Conservation (phyloP, 208 protist species). For the Crithidia expoeki region DNA sequence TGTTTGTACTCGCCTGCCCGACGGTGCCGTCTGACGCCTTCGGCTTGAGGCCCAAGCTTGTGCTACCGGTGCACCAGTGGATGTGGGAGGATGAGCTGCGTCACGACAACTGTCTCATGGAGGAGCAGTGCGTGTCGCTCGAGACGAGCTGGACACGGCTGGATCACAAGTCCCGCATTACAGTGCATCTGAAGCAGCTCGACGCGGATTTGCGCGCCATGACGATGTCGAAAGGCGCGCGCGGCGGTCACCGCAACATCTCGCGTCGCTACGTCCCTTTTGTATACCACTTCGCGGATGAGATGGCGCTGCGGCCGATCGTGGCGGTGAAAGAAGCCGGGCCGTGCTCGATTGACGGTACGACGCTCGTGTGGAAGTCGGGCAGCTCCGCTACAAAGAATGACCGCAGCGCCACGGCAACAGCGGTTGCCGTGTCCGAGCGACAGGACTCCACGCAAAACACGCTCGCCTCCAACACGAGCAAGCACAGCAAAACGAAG, state of each 20-base stretch:
- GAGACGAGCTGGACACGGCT: constrained; percentile 56
- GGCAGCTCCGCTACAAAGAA: constrained; percentile 9
- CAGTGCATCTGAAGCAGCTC: constrained; percentile 55
- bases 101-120: constrained; percentile 64
- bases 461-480: constrained; percentile 15
- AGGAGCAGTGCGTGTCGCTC: constrained; percentile 76
- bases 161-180: constrained; percentile 38
- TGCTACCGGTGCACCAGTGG: constrained; percentile 89
- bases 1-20: constrained; percentile 78
- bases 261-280: constrained; percentile 75
- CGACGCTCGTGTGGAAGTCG: constrained; percentile 21
- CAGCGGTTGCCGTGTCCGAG: constrained; percentile 5
- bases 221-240: constrained; percentile 59
- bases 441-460: constrained; percentile 12
- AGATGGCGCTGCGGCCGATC: constrained; percentile 50
- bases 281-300: constrained; percentile 84
- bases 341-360: constrained; percentile 37
- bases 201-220: constrained; percentile 72
- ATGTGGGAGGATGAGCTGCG: constrained; percentile 90
- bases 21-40: constrained; percentile 72
- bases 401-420: background rate
- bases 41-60: constrained; percentile 69
- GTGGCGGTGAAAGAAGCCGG: constrained; percentile 63
- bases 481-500: constrained; percentile 19
- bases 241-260: constrained; percentile 61